A percentile compares a stretch with the other conserved stretches of the same genome.
These are phyloP conservation scores for Gentiana straminea DNA, from an alignment of 257 asterid genomes.

Conservation along the genomic window DNA sequence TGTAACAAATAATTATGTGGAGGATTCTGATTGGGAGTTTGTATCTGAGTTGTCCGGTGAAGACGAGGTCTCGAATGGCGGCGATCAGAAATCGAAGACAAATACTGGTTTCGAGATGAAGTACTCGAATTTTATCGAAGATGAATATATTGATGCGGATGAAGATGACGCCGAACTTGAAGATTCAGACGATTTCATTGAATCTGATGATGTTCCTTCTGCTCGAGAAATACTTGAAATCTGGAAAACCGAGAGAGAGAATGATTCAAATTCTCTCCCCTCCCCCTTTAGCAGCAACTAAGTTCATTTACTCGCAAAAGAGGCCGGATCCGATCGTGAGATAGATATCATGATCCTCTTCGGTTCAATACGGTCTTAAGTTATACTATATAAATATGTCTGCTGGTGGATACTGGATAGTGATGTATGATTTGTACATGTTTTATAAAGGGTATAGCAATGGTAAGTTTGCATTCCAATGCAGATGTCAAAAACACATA, in stretches of 20 bases:
- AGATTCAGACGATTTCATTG: conserved; percentile 22
- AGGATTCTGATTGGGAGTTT: conserved; percentile 8
- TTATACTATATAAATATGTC: too few relatives aligned
- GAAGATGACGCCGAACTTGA: conserved; percentile 25
- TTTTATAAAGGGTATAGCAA: too few relatives aligned
- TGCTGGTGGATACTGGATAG: too few relatives aligned
- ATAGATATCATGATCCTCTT: too few relatives aligned
- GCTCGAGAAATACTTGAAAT: conserved; percentile 57
- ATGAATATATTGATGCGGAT: conserved; percentile 18
- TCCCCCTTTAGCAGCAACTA: conserved; percentile 12
- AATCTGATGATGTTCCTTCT: conserved; percentile 38
- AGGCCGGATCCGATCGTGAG: too few relatives aligned
- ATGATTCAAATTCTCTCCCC: conserved; percentile 10
- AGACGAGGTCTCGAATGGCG: conserved; percentile 1
- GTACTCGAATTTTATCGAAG: conserved; percentile 10
- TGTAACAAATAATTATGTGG: conserved; percentile 10
- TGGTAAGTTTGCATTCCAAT: too few relatives aligned
- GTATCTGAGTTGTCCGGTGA: conserved; percentile 8
- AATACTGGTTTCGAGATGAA: conserved; percentile 1
- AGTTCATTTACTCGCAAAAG: background rate
- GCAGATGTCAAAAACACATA: too few relatives aligned
- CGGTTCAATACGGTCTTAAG: too few relatives aligned
- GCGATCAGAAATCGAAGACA: conserved; percentile 4
- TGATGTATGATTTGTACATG: too few relatives aligned
- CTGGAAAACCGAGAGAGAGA: conserved; percentile 50